Evolutionary conservation across 1,284 basidiomycete species (phyloP).

Genomic region (Sanghuangporus sanghuang): DNA sequence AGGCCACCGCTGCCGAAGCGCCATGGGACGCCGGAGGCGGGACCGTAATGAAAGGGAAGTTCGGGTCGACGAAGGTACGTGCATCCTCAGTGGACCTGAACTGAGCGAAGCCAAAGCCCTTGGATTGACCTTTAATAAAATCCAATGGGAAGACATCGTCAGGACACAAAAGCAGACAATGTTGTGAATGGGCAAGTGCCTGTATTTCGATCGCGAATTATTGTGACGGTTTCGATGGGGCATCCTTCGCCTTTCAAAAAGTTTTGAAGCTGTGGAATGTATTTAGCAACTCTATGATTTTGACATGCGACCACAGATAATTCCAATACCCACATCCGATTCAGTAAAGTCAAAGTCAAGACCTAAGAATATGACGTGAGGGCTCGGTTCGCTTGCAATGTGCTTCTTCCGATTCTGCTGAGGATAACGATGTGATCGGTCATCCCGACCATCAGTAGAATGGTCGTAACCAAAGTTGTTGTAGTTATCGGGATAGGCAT

Average conservation of each 20-base stretch:
- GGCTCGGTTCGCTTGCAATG: slow-evolving; percentile 73
- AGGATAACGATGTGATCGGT: slow-evolving; percentile 36
- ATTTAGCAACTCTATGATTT: slow-evolving; percentile 42
- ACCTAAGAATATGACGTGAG: slow-evolving; percentile 89
- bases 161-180: slow-evolving; percentile 60
- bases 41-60: slow-evolving; percentile 80
- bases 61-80: slow-evolving; percentile 79
- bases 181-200: slow-evolving; percentile 80
- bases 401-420: slow-evolving; percentile 60
- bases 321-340: slow-evolving; percentile 61
- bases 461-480: slow-evolving; percentile 28
- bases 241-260: slow-evolving; percentile 44
- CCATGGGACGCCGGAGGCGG: slow-evolving; percentile 81
- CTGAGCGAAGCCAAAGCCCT: slow-evolving; percentile 92
- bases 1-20: slow-evolving; percentile 61
- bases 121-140: slow-evolving; percentile 73
- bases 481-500: slow-evolving; percentile 27
- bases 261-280: slow-evolving; percentile 62
- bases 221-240: slow-evolving; percentile 79
- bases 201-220: slow-evolving; percentile 90
- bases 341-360: slow-evolving; percentile 86
- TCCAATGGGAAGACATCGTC: slow-evolving; percentile 52
- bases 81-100: slow-evolving; percentile 82
- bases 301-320: background rate
- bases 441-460: slow-evolving; percentile 26